Evolutionary conservation across 768 basidiomycete species (phyloP), one percentile per base, ranked within the genome.

Genomic region (Tricholoma sp.): DNA sequence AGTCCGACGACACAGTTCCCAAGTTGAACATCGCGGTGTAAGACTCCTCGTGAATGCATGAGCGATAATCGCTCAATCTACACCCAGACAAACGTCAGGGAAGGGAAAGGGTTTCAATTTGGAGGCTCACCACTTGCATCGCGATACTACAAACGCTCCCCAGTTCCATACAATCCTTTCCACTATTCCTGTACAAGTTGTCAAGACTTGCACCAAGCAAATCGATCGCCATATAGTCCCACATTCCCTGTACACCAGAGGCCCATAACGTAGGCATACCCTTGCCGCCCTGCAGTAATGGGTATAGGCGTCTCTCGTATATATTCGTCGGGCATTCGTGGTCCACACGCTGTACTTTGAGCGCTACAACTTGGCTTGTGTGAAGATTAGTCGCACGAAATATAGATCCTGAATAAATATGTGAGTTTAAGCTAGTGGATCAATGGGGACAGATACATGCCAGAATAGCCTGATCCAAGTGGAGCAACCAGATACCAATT

Each of bases 11-110:
- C 83, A 61, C 84, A 86, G 66, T 91, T 91, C 1, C 89, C 89
- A 6, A 90, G 79, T 59, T 91, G 89, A 51, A 91, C 85, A 60
- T 91, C 89, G 7, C 89, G 81, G 64, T 91, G 89, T 29, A 91
- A 74, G 34, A 91, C 76, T 11, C 88, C 89, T 29, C 83, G 79
- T 10, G 74, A 73, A 67, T 91, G 89, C 88, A 91, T 90, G 53
- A 81, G 83, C 60, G 85, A 83, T n/a, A 91, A 74, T 35, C 89
- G 74, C 54, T 78, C 66, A 57, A 91, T 89, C 89, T 91, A 66
- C 21, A 35, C 45, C n/a, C 39, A 29, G 58, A 57, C 49, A 60
- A 63, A 35, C 35, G 12, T 11, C 57, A 41, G 54, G 14, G 52
- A 41, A 50, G 52, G 27, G 24, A 61, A 43, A 19, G 50, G 45